phyloP scores from a whole-genome alignment of 2,329 filamentous ascomycete genomes.

The Fusarium nisikadoi region DNA sequence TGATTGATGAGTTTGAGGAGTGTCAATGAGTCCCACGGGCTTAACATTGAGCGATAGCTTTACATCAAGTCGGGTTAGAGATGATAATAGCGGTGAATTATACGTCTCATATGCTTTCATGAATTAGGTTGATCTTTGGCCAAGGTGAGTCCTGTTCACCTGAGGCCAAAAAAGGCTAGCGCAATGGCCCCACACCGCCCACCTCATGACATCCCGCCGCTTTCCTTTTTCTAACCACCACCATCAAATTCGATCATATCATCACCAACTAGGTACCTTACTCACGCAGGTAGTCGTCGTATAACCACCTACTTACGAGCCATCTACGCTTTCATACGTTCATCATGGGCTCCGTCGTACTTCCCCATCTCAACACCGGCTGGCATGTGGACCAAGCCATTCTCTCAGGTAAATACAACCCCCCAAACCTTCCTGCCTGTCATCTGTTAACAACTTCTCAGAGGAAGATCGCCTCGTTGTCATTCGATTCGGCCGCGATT shows the following conservation, averaged over 20 bases:
- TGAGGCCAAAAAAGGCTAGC: constrained; percentile 6
- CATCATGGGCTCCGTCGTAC: constrained; percentile 81
- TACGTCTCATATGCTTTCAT: background rate
- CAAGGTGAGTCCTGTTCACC: constrained; percentile 19
- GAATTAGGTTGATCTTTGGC: background rate
- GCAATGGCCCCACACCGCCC: background rate
- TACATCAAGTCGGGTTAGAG: background rate
- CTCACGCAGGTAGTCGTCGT: background rate
- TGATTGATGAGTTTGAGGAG: constrained; percentile 61
- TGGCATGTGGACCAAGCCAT: constrained; percentile 99
- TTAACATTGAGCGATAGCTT: background rate
- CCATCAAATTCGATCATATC: background rate
- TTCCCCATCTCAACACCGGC: constrained; percentile 89
- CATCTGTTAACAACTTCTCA: constrained; percentile 15
- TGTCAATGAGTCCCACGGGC: background rate
- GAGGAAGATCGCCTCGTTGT: constrained; percentile 94
- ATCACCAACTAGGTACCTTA: background rate
- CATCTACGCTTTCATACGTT: too few relatives aligned
- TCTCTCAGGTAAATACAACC: constrained; percentile 53
- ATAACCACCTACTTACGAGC: background rate
- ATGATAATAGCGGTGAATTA: background rate
- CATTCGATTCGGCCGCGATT: constrained; percentile 91
- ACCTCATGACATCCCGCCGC: constrained; percentile 1
- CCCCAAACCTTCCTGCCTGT: background rate
- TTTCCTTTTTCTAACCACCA: constrained; percentile 12